Base-by-base conservation (phyloP, 331 rosid genomes). In the Cydonia oblonga region DNA sequence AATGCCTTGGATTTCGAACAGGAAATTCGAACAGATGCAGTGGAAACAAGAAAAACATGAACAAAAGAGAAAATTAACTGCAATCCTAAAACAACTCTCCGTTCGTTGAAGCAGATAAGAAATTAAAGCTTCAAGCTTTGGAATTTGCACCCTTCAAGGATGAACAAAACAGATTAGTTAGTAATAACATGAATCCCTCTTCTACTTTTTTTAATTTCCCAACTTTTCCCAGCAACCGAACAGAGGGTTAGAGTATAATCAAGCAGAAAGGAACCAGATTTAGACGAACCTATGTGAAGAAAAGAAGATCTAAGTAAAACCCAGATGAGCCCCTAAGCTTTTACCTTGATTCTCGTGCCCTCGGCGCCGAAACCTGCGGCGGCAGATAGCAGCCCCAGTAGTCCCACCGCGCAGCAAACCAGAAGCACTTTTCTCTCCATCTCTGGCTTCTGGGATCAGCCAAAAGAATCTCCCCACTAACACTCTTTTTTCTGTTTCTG, bases 291-390 rank as follows among this genome's bases (percentile, higher is more conserved):
- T 74, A 64, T 4, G 56, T 58, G 51, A 15, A 38, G 35, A 26
- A 23, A 65, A 22, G 26, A 76, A 60, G 29, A 53, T 65, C 67
- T 52, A 46, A 70, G 25, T 18, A 71, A 52, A 71, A 49, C 80
- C 74, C 73, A 64, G 12, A 29, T 28, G 13, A 58, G 5, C 33
- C 13, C 44, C 3, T 64, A 5, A 29, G 53, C 5, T 25, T 73
- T 20, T 20, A 90, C 98, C 98, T 90, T 90, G 71, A 87, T 83
- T 75, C 95, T 79, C 3, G 95, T 93, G 2, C 64, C 96, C 80
- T 93, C 98, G 0, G 97, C 98, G 78, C 52, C 95, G 73, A 93
- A 89, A 28, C 92, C 89, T 63, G 96, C 81, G 23, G 92, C 93
- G 69, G 86, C 92, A 3, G 96, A 71, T 46, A 90, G 66, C 11